phyloP scores from a whole-genome alignment of 768 basidiomycete species.

The Suillus cothurnatus region DNA sequence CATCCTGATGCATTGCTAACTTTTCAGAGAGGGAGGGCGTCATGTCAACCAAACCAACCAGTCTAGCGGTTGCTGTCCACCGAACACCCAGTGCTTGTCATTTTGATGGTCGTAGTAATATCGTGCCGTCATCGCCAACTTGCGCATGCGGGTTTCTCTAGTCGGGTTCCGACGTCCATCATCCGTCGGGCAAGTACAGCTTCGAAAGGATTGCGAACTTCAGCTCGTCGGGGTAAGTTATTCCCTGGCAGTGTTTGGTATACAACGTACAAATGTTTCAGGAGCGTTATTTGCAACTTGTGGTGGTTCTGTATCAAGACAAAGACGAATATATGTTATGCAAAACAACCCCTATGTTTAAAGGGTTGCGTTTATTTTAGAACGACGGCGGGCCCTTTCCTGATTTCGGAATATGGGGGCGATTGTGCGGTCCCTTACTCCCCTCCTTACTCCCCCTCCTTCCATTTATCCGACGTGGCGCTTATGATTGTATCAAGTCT shows the following conservation, averaged over 20 bases:
- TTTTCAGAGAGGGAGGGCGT: too few species aligned
- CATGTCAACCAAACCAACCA: too few species aligned
- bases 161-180: too few species aligned
- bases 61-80: too few species aligned
- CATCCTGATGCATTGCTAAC: too few species aligned
- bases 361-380: not conserved
- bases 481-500: not conserved
- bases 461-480: not conserved
- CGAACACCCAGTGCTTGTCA: too few species aligned
- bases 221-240: not conserved
- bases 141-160: not conserved
- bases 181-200: too few species aligned
- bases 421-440: not conserved
- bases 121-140: not conserved
- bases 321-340: not conserved
- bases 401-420: not conserved
- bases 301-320: not conserved
- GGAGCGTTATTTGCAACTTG: not conserved
- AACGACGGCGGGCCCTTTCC: not conserved
- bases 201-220: not conserved
- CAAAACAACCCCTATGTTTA: not conserved
- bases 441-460: not conserved
- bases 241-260: not conserved
- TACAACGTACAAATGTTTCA: not conserved
- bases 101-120: not conserved